Evolutionary conservation across 495 filamentous ascomycete genomes (phyloP), one percentile per base, ranked within the genome.

Genomic region (Polyplosphaeria fusca): DNA sequence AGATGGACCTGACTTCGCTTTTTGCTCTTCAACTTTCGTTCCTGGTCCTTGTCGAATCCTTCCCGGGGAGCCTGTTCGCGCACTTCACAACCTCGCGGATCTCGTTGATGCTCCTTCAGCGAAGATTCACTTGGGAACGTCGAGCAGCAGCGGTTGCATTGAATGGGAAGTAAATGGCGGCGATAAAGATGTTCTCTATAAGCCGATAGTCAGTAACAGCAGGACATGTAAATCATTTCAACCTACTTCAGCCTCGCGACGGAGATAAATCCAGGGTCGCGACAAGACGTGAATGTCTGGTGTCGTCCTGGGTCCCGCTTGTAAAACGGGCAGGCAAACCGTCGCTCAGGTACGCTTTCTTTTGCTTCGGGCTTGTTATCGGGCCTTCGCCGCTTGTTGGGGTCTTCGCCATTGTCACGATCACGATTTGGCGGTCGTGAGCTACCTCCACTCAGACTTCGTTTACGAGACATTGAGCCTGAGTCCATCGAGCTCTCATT

Each of bases 21-120:
- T 27, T 60, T 60, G 32, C 56, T 60, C 42, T 60, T 60, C 23
- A 60, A 39, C 37, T 54, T 52, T 19, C 56, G 4, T 22, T 60
- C 56, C 47, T 60, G 56, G 24, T 60, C 56, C 19, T 60, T 60
- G 23, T 60, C 43, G 49, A 60, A 60, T 2, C 56, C 56, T 60
- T 60, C 56, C 5, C 47, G 35, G 0, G 56, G 56, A 7, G 48
- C 43, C 26, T 60, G 56, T 28, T 60, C 56, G n/a, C 27, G 56
- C 12, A 60, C 28, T 30, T 60, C 56, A 35, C 56, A 60, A n/a
- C 56, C 56, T 2, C 49, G 48, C 1, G 49, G 27, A 28, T 60
- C 56, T 7, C 56, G 48, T 27, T 60, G 56, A 26, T 60, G 56
- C 48, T 60, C 56, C 19, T 49, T 48, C 4, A 60, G 56, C 2